Evolutionary conservation across 1,284 basidiomycete species (phyloP).

Genomic region (Marasmius oreades): DNA sequence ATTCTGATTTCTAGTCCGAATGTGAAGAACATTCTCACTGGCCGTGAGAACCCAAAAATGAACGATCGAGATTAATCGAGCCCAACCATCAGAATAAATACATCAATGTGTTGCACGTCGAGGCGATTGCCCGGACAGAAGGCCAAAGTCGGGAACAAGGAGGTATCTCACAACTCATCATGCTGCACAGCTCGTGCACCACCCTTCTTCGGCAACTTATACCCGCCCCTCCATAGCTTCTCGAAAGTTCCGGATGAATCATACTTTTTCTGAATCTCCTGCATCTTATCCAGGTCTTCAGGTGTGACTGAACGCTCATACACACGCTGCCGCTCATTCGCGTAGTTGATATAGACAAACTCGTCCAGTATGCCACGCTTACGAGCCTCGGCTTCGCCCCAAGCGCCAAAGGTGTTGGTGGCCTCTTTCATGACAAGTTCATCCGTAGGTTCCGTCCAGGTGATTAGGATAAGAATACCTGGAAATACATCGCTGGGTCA

Average conservation of each 20-base stretch:
- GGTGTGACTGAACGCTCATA: not conserved
- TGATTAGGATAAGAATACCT: not conserved
- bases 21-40: too few species aligned
- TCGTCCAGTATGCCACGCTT: not conserved
- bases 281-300: not conserved
- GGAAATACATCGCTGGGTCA: too few species aligned
- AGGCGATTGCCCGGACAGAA: too few species aligned
- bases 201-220: not conserved
- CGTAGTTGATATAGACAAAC: constrained; percentile 8
- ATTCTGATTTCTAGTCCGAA: too few species aligned
- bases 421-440: not conserved
- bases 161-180: too few species aligned
- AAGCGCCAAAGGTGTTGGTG: not conserved
- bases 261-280: not conserved
- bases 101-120: too few species aligned
- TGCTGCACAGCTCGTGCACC: too few species aligned
- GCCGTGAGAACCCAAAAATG: too few species aligned
- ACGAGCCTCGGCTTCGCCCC: not conserved
- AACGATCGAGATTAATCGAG: too few species aligned
- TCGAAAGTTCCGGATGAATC: not conserved
- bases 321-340: not conserved
- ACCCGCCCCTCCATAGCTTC: constrained; percentile 1
- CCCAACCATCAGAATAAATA: too few species aligned
- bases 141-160: too few species aligned
- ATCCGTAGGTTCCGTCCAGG: not conserved